A percentile compares a stretch with the other conserved stretches of the same genome.
These are phyloP conservation scores for Gastrodia elata DNA, from an alignment of 106 monocot genomes.

Conservation along the genomic window DNA sequence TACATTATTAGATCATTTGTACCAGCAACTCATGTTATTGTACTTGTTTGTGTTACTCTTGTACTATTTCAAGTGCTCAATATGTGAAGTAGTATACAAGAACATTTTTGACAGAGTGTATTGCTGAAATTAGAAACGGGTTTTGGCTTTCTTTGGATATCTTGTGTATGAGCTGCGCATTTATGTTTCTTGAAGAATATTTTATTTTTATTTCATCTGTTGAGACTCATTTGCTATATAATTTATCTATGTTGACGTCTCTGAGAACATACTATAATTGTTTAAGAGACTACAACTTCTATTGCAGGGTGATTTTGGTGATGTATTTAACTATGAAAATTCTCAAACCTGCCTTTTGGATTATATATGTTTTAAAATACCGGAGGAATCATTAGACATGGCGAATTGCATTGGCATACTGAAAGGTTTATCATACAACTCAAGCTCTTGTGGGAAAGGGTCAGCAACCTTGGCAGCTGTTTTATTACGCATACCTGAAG, in stretches of 20 bases:
- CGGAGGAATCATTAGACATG: conserved; percentile 42
- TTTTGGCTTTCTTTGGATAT: neutral
- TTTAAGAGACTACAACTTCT: neutral
- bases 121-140: neutral
- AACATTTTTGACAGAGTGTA: neutral
- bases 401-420: conserved; percentile 58
- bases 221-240: neutral
- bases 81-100: neutral
- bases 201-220: neutral
- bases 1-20: neutral
- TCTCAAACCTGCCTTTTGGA: conserved; percentile 29
- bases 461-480: conserved; percentile 30
- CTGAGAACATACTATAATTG: neutral
- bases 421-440: conserved; percentile 40
- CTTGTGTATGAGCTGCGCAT: neutral
- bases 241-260: neutral
- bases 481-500: conserved; percentile 57
- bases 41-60: neutral
- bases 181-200: neutral
- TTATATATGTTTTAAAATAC: conserved; percentile 73
- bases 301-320: conserved; percentile 27
- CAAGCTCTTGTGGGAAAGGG: conserved; percentile 11
- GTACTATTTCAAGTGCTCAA: neutral
- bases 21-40: neutral
- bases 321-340: conserved; percentile 5